Evolutionary conservation across 345 rosid species (phyloP).

Genomic region (Erysimum cheiranthoides): DNA sequence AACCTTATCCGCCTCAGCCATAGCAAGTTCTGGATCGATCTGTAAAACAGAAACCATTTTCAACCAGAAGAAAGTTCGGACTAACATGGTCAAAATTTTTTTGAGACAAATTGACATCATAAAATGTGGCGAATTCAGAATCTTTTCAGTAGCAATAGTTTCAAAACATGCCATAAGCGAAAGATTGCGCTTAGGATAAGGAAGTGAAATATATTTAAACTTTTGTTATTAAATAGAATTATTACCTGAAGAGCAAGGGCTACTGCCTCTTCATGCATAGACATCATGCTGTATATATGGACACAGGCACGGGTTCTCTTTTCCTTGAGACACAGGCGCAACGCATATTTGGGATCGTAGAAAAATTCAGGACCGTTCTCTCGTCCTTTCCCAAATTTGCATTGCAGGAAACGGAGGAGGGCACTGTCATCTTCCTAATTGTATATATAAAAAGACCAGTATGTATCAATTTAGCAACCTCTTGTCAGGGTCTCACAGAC

Average conservation of each 20-base stretch:
- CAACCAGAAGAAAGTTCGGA: slow-evolving; percentile 18
- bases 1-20: slow-evolving; percentile 99
- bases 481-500: neutral
- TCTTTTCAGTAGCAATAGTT: neutral
- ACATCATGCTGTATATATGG: slow-evolving; percentile 99
- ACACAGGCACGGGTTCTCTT: slow-evolving; percentile 97
- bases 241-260: slow-evolving; percentile 97
- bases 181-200: slow-evolving; percentile 16
- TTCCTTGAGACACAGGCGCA: slow-evolving; percentile 97
- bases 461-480: neutral
- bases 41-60: slow-evolving; percentile 44
- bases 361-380: slow-evolving; percentile 94
- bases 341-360: slow-evolving; percentile 96
- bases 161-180: neutral
- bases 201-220: neutral
- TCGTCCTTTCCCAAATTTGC: slow-evolving; percentile 93
- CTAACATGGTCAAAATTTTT: slow-evolving; percentile 14
- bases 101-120: slow-evolving; percentile 20
- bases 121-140: neutral
- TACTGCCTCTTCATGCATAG: slow-evolving; percentile 99
- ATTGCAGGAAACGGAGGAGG: slow-evolving; percentile 91
- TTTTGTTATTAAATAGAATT: neutral
- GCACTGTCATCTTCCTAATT: slow-evolving; percentile 92
- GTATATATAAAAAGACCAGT: slow-evolving; percentile 25
- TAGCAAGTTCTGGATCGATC: slow-evolving; percentile 98